Evolutionary conservation across 78 protist species (phyloP).

Genomic region (Dictyostelium brefeldianum): DNA sequence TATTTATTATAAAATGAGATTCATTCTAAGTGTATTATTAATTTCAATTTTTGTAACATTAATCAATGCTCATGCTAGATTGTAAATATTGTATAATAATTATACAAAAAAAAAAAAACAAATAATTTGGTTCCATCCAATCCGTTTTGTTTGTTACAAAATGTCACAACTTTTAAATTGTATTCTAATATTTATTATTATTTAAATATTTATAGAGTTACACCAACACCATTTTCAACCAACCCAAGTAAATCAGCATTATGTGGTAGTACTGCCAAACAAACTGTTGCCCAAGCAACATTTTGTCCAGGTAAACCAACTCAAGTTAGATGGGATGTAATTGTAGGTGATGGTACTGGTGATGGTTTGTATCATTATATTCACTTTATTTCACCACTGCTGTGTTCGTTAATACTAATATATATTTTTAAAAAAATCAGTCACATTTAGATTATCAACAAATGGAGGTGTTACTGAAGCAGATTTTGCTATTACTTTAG

Average conservation of each 20-base stretch:
- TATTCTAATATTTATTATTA: not conserved
- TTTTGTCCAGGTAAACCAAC: not conserved
- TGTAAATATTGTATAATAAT: not conserved
- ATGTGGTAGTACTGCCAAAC: constrained; percentile 44
- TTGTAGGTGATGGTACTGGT: constrained; percentile 67
- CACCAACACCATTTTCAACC: constrained; percentile 39
- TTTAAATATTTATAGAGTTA: not conserved
- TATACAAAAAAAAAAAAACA: not conserved
- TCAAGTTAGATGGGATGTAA: constrained; percentile 41
- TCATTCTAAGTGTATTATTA: not conserved
- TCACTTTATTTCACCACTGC: too few species aligned
- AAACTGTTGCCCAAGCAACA: not conserved
- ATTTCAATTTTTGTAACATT: not conserved
- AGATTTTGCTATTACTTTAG: not conserved
- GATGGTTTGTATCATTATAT: too few species aligned
- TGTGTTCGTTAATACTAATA: too few species aligned
- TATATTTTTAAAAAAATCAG: too few species aligned
- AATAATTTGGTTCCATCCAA: not conserved
- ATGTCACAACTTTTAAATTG: too few species aligned
- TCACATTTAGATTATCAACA: not conserved
- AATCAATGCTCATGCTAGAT: constrained; percentile 14
- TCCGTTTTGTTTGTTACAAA: not conserved
- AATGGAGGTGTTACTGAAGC: not conserved
- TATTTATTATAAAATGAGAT: constrained; percentile 4
- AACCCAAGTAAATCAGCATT: constrained; percentile 12